phyloP scores from a whole-genome alignment of 2,329 filamentous ascomycete genomes.

The Parastagonospora nodorum region DNA sequence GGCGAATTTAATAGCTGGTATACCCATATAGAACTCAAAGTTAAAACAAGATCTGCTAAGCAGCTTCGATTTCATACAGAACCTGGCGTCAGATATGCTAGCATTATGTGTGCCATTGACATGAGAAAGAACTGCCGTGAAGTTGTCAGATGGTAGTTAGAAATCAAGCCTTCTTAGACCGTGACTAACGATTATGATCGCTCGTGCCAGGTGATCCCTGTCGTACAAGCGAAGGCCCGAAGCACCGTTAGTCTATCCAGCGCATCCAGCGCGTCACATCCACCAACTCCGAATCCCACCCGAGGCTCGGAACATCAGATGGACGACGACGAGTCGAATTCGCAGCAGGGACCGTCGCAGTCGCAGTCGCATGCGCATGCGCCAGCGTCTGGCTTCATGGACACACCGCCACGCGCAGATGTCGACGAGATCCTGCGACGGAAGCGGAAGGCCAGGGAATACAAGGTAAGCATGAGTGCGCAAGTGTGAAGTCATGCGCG shows the following conservation, averaged over 20 bases:
- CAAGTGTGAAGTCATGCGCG: not conserved
- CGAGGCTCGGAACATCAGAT: constrained; percentile 25
- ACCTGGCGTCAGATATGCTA: no score
- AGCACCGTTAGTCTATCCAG: constrained; percentile 13
- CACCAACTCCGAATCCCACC: constrained; percentile 9
- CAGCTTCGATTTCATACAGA: no score
- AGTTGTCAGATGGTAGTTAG: not conserved
- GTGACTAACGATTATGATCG: constrained; percentile 11
- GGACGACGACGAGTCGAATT: constrained; percentile 26
- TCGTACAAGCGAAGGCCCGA: constrained; percentile 11
- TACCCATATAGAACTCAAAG: not conserved
- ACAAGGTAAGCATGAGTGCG: constrained; percentile 46
- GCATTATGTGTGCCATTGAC: no score
- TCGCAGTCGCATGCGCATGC: constrained; percentile 31
- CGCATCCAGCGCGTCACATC: constrained; percentile 1
- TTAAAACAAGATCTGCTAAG: no score
- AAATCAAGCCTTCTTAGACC: not conserved
- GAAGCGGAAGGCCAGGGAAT: constrained; percentile 58
- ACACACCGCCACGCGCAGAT: constrained; percentile 50
- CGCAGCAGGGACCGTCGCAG: constrained; percentile 7
- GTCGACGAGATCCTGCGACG: constrained; percentile 57
- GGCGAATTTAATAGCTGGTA: not conserved
- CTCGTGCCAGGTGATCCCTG: not conserved
- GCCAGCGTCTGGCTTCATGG: constrained; percentile 25
- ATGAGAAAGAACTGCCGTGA: no score